Evolutionary conservation across 306 rosid genomes (phyloP).

Genomic region (Potentilla sterilis): DNA sequence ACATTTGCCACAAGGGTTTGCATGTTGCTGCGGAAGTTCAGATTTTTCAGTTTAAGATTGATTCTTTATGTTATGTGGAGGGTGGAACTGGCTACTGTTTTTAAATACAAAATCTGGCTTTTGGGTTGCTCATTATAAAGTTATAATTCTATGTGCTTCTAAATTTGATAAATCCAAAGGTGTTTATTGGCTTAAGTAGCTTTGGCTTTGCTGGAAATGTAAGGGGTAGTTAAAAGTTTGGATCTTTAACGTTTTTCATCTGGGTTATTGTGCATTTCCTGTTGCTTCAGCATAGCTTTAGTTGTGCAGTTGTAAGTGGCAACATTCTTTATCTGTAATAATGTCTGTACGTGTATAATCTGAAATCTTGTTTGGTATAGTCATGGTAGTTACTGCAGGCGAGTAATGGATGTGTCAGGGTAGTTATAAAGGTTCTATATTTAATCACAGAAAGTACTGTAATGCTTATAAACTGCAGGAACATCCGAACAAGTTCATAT

Average conservation of each 20-base stretch:
- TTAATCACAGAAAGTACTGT: background rate
- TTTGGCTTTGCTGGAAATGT: background rate
- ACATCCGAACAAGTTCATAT: background rate
- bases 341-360: background rate
- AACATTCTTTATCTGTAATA: background rate
- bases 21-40: background rate
- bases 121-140: background rate
- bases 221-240: conserved; percentile 2
- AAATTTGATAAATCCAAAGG: background rate
- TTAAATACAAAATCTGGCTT: background rate
- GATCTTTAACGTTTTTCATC: background rate
- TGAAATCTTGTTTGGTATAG: background rate
- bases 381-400: background rate
- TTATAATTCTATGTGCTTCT: background rate
- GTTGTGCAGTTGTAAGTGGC: background rate
- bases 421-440: background rate
- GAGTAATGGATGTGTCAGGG: background rate
- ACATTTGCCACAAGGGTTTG: background rate
- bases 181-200: background rate
- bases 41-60: background rate
- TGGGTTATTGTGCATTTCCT: background rate
- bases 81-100: background rate
- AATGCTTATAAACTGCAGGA: background rate
- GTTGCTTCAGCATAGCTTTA: background rate
- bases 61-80: background rate